Evolutionary conservation across 2,329 filamentous ascomycete species (phyloP), one percentile per base, ranked within the genome.

Genomic region (Epicoccum nigrum): DNA sequence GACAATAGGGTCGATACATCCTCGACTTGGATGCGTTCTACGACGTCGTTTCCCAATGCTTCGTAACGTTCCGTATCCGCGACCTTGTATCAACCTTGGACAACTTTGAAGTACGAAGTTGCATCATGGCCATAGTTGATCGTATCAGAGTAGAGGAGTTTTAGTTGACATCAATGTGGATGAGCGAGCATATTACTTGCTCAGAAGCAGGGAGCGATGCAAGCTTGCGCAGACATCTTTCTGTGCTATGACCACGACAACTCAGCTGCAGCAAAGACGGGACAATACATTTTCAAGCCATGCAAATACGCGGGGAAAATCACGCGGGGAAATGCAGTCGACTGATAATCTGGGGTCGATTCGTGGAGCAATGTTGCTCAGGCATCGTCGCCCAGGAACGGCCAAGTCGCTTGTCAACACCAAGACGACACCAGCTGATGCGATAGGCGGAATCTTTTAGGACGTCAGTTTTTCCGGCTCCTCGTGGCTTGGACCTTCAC

Each of bases 351-450:
- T 47, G 49, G 49, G 44, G 49, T 42, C 49, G 35, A 52, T 52
- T 52, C 49, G 49, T 52, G 49, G 49, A 52, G 49, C 49, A 46
- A 52, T 52, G 49, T 52, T 46, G 35, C 19, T 38, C 28, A 34
- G 49, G 38, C 49, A 37, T 46, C 11, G 38, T 42, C 38, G 44
- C 49, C 49, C 38, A 52, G 49, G 7, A 23, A 43, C 31, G 33
- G 43, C 49, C 43, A 52, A 45, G 39, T 47, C 49, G 49, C 49
- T 47, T 47, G 49, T 28, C 30, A 41, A 45, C 38, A 52, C 49
- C 43, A 52, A 52, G 49, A 43, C 43, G 23, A 27, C 33, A 52
- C 12, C 38, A 43, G 27, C 20, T 28, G 38, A 34, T 31, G 33
- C 43, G 38, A 52, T 47, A 47, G 43, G 38, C 38, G 49, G 49